Evolutionary conservation across 2,329 filamentous ascomycete genomes (phyloP).

Genomic region (Cladosporium halotolerans): DNA sequence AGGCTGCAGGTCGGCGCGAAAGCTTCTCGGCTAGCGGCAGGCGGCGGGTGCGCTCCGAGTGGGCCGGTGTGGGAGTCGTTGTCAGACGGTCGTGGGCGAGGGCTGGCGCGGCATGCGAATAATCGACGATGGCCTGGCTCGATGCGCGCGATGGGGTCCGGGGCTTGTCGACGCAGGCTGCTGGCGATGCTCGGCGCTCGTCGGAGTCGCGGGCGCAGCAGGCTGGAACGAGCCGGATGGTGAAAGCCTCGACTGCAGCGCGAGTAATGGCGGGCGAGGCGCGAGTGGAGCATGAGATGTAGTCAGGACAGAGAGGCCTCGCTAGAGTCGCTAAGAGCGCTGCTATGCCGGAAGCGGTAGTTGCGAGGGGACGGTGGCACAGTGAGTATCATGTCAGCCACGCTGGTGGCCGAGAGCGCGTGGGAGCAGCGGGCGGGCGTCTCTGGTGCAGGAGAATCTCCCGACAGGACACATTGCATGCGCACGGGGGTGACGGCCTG

Average conservation of each 20-base stretch:
- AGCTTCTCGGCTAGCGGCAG: not conserved
- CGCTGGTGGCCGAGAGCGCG: not conserved
- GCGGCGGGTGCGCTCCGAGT: constrained; percentile 1
- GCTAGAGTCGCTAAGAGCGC: too few species aligned
- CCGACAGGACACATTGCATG: not conserved
- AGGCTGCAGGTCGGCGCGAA: not conserved
- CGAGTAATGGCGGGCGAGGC: not conserved
- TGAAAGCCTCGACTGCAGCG: too few species aligned
- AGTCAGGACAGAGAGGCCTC: not conserved
- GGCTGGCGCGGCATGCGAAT: constrained; percentile 9
- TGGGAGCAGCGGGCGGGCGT: not conserved
- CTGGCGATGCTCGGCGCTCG: not conserved
- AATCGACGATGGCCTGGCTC: constrained; percentile 4
- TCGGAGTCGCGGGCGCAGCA: too few species aligned
- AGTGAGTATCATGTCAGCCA: too few species aligned
- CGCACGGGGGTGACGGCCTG: too few species aligned
- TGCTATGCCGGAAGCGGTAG: not conserved
- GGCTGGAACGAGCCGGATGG: too few species aligned
- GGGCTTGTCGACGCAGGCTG: not conserved
- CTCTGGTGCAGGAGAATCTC: not conserved
- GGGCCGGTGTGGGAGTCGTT: not conserved
- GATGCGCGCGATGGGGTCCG: too few species aligned
- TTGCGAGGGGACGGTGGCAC: not conserved
- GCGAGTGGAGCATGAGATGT: not conserved
- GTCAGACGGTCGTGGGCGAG: not conserved